phyloP scores from a whole-genome alignment of 2,329 filamentous ascomycete genomes.

The Fulvia fulva region DNA sequence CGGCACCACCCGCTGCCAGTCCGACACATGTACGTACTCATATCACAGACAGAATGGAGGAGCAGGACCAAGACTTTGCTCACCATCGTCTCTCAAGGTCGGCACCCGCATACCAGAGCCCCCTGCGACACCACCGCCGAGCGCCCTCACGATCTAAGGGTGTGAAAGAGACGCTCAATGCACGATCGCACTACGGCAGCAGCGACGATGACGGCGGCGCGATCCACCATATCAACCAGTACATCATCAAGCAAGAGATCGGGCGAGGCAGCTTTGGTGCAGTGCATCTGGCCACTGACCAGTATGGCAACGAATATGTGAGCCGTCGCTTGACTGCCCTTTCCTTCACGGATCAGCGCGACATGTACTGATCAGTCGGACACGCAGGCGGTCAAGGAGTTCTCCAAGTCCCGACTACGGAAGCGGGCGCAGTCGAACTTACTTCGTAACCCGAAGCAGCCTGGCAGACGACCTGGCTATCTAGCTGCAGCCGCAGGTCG shows the following conservation, averaged over 20 bases:
- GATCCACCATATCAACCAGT: conserved; percentile 90
- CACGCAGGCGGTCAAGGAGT: conserved; percentile 85
- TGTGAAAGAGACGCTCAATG: conserved; percentile 88
- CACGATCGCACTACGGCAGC: conserved; percentile 78
- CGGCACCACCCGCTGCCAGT: conserved; percentile 34
- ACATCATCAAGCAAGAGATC: conserved; percentile 89
- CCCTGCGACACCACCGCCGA: conserved; percentile 62
- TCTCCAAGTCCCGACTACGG: conserved; percentile 85
- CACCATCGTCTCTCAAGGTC: conserved; percentile 44
- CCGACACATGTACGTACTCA: conserved; percentile 47
- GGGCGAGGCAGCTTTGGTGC: conserved; percentile 94
- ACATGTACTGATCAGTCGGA: conserved; percentile 15
- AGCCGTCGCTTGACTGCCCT: conserved; percentile 35
- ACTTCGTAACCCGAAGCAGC: conserved; percentile 60
- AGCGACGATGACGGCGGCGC: conserved; percentile 77
- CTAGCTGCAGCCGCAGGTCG: conserved; percentile 40
- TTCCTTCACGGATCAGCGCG: conserved; percentile 2
- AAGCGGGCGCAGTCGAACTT: conserved; percentile 89
- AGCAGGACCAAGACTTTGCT: conserved; percentile 8
- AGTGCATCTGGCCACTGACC: conserved; percentile 84
- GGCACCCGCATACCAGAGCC: conserved; percentile 56
- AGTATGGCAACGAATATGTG: conserved; percentile 91
- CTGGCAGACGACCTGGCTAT: conserved; percentile 48
- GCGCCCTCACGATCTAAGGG: conserved; percentile 56
- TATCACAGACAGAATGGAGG: not conserved